Evolutionary conservation across 345 rosid species (phyloP).

Genomic region (Moringa oleifera): DNA sequence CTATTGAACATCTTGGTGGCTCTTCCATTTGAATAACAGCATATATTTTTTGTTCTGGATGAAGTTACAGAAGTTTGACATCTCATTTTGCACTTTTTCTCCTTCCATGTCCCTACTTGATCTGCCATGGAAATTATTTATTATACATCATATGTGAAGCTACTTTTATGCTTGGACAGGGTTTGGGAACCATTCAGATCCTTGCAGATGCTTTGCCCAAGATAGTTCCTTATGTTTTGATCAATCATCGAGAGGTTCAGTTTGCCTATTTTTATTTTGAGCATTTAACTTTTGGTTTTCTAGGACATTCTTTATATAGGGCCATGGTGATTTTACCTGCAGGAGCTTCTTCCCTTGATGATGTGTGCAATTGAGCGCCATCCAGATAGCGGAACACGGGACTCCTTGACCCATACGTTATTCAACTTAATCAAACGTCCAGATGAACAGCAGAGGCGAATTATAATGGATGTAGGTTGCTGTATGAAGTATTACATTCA

Average conservation of each 20-base stretch:
- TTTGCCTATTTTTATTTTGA: background rate
- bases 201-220: slow-evolving; percentile 96
- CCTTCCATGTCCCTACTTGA: slow-evolving; percentile 1
- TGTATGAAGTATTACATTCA: slow-evolving; percentile 18
- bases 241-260: slow-evolving; percentile 94
- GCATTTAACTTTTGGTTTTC: background rate
- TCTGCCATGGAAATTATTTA: slow-evolving; percentile 7
- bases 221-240: slow-evolving; percentile 95
- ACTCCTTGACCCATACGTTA: slow-evolving; percentile 88
- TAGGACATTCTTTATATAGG: slow-evolving; percentile 8
- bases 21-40: background rate
- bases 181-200: slow-evolving; percentile 84
- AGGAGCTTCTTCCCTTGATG: slow-evolving; percentile 97
- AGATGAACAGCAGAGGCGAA: slow-evolving; percentile 90
- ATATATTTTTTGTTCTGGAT: background rate
- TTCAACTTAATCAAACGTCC: slow-evolving; percentile 97
- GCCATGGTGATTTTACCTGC: slow-evolving; percentile 9
- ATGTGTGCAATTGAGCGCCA: slow-evolving; percentile 99
- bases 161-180: slow-evolving; percentile 45
- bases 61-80: background rate
- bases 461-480: slow-evolving; percentile 89
- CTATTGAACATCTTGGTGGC: background rate
- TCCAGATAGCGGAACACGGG: slow-evolving; percentile 71
- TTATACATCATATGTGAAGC: slow-evolving; percentile 14
- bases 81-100: background rate